Base-by-base conservation (phyloP, 192 early-diverging fungal species). In the Irineochytrium annulatum region DNA sequence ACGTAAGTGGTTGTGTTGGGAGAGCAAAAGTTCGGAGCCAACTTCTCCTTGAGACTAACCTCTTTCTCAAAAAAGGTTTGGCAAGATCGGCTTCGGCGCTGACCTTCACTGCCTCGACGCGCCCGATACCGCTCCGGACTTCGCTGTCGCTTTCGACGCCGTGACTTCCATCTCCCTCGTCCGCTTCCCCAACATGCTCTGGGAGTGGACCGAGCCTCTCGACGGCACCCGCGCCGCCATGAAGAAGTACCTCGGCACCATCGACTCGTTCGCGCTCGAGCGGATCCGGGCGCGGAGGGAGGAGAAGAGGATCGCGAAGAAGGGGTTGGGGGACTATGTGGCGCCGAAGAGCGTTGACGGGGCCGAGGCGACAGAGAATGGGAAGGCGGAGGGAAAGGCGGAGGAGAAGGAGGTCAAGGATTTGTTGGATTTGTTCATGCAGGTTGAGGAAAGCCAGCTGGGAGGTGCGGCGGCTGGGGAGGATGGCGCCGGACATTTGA, bases 341-440 rank as follows among this genome's bases (percentile, higher is more conserved):
- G n/a, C n/a, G 37, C 8, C 37, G 37, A 41, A 24, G 8, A 17
- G 11, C 46, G 46, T 24, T 24, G 46, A 49, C 8, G 46, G n/a
- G 37, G 8, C 37, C 37, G 8, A 13, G 11, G 8, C 11, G 33
- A 68, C 16, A 35, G 73, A n/a, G n/a, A n/a, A n/a, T n/a, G n/a
- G n/a, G n/a, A n/a, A n/a, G n/a, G n/a, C n/a, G n/a, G n/a, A n/a
- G 26, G 54, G 66, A 16, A 46, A 39, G 8, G 59, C 65, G 22
- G 51, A 62, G 0, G 27, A 56, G 14, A 52, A 59, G 3, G 64
- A 53, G 58, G 14, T 45, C 48, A 55, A 60, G 55, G 74, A 77
- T 63, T 34, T 82, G 17, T 43, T 79, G 67, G 49, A 70, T 14
- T 45, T 80, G 43, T 80, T 82, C 53, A 68, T 84, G 67, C 52